Evolutionary conservation across 495 filamentous ascomycete species (phyloP).

Genomic region (Aspergillus indologenus): DNA sequence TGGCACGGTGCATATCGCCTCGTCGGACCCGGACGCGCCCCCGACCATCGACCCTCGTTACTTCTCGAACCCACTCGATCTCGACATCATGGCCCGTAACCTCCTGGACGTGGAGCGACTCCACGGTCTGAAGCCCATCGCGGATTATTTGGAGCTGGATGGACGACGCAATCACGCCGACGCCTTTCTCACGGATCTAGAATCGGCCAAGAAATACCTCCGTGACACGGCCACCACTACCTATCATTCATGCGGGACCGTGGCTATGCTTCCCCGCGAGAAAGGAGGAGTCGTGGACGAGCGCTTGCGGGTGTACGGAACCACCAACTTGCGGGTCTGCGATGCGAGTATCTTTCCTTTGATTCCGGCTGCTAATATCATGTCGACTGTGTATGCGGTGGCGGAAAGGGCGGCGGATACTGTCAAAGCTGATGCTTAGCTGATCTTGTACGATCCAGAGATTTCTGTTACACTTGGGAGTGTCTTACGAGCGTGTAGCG

Average conservation of each 20-base stretch:
- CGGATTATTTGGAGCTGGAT: conserved; percentile 26
- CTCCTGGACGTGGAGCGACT: conserved; percentile 26
- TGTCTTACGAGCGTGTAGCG: too few species aligned
- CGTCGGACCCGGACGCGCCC: conserved; percentile 13
- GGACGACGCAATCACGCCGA: conserved; percentile 2
- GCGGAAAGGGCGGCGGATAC: conserved; percentile 53
- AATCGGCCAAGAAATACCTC: not conserved
- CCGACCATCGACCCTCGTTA: conserved; percentile 23
- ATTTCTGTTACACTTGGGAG: too few species aligned
- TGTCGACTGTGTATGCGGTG: conserved; percentile 55
- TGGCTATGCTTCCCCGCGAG: conserved; percentile 53
- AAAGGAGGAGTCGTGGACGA: conserved; percentile 49
- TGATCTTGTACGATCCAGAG: too few species aligned
- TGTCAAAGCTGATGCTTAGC: conserved; percentile 16
- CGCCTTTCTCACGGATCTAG: not conserved
- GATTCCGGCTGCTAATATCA: conserved; percentile 50
- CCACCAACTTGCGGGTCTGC: conserved; percentile 45
- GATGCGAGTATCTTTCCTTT: conserved; percentile 59
- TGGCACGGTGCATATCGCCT: conserved; percentile 40
- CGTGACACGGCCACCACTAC: not conserved
- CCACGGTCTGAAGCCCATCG: conserved; percentile 38
- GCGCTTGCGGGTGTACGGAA: conserved; percentile 47
- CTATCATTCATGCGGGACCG: conserved; percentile 46
- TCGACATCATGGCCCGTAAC: conserved; percentile 1
- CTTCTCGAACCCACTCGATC: not conserved